These are phyloP conservation scores for Trypanosoma boissoni DNA, from an alignment of 208 protist genomes.

Conservation along the genomic window DNA sequence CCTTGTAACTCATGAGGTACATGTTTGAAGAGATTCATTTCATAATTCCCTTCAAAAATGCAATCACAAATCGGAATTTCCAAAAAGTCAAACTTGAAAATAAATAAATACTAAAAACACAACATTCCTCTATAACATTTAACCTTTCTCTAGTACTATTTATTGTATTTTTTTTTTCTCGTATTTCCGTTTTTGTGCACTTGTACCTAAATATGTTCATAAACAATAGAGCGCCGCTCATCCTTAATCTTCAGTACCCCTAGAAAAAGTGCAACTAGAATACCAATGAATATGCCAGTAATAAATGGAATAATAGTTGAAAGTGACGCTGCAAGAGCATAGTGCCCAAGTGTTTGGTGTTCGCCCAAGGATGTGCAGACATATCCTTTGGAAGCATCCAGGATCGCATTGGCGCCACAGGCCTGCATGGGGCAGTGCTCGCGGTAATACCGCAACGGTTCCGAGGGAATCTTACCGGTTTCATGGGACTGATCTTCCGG, in stretches of 20 bases:
- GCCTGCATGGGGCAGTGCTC: slow-evolving; percentile 16
- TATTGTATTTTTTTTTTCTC: no score
- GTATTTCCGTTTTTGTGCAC: no score
- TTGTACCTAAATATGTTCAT: neutral
- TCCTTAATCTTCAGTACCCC: slow-evolving; percentile 3
- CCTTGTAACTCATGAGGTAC: no score
- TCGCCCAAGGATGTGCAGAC: slow-evolving; percentile 7
- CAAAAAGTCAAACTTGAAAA: no score
- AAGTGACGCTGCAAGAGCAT: slow-evolving; percentile 11
- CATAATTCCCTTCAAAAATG: no score
- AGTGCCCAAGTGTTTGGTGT: slow-evolving; percentile 4
- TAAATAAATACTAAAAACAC: no score
- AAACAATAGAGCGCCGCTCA: slow-evolving; percentile 10
- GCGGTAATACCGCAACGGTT: slow-evolving; percentile 18
- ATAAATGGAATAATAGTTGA: neutral
- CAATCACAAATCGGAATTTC: no score
- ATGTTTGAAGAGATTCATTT: no score
- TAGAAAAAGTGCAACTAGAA: slow-evolving; percentile 16
- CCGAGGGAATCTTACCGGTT: slow-evolving; percentile 2
- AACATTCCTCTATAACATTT: no score
- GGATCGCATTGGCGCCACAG: slow-evolving; percentile 13
- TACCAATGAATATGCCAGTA: slow-evolving; percentile 16
- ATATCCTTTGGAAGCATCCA: slow-evolving; percentile 11
- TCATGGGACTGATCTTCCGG: slow-evolving; percentile 16
- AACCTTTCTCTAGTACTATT: no score